Conservation (phyloP, 1,284 basidiomycete species). For the Microstroma glucosiphilum region DNA sequence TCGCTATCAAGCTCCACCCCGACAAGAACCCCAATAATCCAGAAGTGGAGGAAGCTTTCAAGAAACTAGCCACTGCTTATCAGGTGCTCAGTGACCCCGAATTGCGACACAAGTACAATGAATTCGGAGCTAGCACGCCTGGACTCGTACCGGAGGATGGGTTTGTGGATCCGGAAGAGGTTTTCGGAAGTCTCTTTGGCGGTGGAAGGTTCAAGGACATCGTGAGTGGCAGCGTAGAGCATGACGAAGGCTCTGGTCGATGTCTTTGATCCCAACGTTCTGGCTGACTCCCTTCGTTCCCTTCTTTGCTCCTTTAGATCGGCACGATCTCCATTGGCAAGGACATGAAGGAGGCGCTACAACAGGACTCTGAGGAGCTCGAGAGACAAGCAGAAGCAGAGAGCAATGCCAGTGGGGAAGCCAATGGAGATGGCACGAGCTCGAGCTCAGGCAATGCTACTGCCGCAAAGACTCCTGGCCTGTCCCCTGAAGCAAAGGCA, state of each 20-base stretch:
- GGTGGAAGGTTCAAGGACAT: conserved; percentile 75
- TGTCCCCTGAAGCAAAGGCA: conserved; percentile 76
- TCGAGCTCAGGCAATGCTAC: conserved; percentile 12
- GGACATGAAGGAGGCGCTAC: conserved; percentile 96
- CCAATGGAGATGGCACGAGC: conserved; percentile 20
- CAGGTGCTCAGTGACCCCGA: conserved; percentile 69
- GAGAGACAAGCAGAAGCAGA: conserved; percentile 22
- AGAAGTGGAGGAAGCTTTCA: conserved; percentile 71
- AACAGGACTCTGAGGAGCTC: conserved; percentile 72
- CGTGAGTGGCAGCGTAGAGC: conserved; percentile 13
- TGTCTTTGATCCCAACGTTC: too few relatives aligned
- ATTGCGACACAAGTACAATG: conserved; percentile 65
- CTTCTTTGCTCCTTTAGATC: conserved; percentile 53
- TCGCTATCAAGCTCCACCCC: conserved; percentile 77
- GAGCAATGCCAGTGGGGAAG: conserved; percentile 11
- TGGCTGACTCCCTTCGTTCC: too few relatives aligned
- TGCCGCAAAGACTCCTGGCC: conserved; percentile 50
- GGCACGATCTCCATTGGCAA: conserved; percentile 75
- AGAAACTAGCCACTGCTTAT: conserved; percentile 58
- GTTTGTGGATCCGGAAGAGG: conserved; percentile 69
- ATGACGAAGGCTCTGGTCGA: too few relatives aligned
- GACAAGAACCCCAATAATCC: conserved; percentile 87
- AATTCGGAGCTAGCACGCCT: conserved; percentile 56
- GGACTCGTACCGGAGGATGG: conserved; percentile 46
- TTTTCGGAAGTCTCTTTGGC: conserved; percentile 61